Base-by-base conservation (phyloP, 768 basidiomycete species). In the Mycena venus region DNA sequence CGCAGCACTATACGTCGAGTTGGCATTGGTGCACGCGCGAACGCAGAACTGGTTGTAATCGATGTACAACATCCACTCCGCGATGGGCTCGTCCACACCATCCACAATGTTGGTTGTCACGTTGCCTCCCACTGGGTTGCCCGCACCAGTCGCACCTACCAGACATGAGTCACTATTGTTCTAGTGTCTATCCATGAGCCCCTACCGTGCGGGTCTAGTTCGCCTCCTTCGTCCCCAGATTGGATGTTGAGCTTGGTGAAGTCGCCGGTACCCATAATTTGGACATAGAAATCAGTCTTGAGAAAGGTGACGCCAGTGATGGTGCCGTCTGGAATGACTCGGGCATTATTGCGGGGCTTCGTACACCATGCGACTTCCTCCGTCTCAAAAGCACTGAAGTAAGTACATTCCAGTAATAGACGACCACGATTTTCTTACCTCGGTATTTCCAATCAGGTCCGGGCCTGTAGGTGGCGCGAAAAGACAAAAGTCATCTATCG, bases 51-150 rank as follows among this genome's bases (percentile, higher is more conserved):
- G 83, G 53, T 82, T 78, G 68, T 80, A 84, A 59, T 80, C 82
- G 40, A 85, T 82, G 73, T 82, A 86, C 3, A 84, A 75, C 85
- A 88, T 87, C 87, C 87, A 88, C 76, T 87, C 86, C 1, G 82
- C 83, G 66, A 79, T 85, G 51, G 81, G 78, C 70, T 82, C 68
- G 66, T 87, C 84, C n/a, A 78, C 65, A 1, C 86, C 86, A 23
- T 75, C 70, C 23, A 84, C 82, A 36, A 85, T 80, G 68, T 86
- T 86, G 5, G 86, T 84, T 3, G 86, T 87, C 14, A 88, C 85
- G 72, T 88, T 87, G 25, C 86, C 86, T 40, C 86, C 86, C n/a
- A 87, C 74, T 10, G 86, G 87, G 59, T 87, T 87, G 5, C 86
- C 87, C 42, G 72, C 75, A 1, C 86, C 86, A 49, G 75, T 82